Evolutionary conservation across 2,329 filamentous ascomycete genomes (phyloP), one percentile per base, ranked within the genome.

Genomic region (Emericellopsis cladophorae): DNA sequence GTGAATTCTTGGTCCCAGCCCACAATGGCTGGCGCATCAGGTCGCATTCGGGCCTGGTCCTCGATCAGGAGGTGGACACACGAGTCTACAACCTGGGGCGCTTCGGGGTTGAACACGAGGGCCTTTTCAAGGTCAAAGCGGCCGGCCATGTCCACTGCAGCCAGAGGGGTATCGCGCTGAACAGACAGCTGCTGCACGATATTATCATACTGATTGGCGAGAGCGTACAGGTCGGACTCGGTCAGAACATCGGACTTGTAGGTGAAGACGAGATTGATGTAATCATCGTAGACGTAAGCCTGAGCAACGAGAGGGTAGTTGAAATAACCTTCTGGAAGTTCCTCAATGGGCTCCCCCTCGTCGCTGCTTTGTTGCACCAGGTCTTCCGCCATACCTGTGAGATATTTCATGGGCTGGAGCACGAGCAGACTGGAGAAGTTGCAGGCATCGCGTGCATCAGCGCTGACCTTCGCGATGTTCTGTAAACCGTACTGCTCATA

Each of bases 21-120:
- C 7, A 16, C n/a, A 18, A 42, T 26, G 21, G 66, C 65, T 4
- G 52, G 47, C 10, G 54, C 51, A 12, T 49, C 42, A 0, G 65
- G 62, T 12, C 18, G 24, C 8, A 14, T 11, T 9, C 32, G 14
- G 9, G 24, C 40, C 35, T 42, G 40, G 35, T 42, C 31, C 11
- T 33, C 24, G 29, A 42, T 34, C 15, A 42, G 31, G 9, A 21
- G 16, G 24, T 42, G 40, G 18, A 42, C 40, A 24, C 36, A 38
- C n/a, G 22, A 14, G 15, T 38, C 18, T 4, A 24, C 9, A 5
- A 21, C n/a, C 11, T 38, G 10, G 9, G 36, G 36, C 7, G 18
- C 18, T 2, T 10, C 16, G 14, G 35, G 35, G 35, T 38, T 38
- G 36, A 38, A 21, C 10, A 3, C 16, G 11, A 12, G 9, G 31